A percentile compares a stretch with the other conserved stretches of the same genome.
These are phyloP conservation scores for Phylloporus sp. DNA, from an alignment of 768 basidiomycete species.

Conservation along the genomic window DNA sequence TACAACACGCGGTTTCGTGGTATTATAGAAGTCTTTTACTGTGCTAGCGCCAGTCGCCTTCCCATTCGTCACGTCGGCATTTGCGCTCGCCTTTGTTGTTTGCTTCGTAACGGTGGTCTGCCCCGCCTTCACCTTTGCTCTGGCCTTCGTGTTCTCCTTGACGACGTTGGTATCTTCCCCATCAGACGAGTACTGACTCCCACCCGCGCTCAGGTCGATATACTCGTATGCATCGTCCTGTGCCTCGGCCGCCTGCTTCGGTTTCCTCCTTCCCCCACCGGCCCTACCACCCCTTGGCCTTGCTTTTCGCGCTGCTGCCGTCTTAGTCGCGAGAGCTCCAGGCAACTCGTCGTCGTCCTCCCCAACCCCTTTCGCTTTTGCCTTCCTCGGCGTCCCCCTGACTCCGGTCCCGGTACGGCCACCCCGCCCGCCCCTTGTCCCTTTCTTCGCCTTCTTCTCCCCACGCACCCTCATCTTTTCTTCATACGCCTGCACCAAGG, in stretches of 20 bases:
- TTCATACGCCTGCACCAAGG: slow-evolving; percentile 60
- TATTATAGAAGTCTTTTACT: slow-evolving; percentile 7
- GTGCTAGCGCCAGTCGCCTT: slow-evolving; percentile 2
- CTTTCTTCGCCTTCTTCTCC: slow-evolving; percentile 35
- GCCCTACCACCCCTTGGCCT: slow-evolving; percentile 3
- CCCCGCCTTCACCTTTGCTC: slow-evolving; percentile 5
- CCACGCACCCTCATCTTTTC: slow-evolving; percentile 49
- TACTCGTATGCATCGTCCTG: slow-evolving; percentile 28
- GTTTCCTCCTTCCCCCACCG: slow-evolving; percentile 14
- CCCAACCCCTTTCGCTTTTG: neutral
- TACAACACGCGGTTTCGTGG: slow-evolving; percentile 7
- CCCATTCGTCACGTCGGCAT: neutral
- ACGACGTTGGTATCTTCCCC: slow-evolving; percentile 1
- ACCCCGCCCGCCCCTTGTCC: slow-evolving; percentile 17
- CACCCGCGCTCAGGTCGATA: slow-evolving; percentile 23
- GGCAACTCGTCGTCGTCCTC: neutral
- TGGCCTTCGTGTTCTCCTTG: slow-evolving; percentile 1
- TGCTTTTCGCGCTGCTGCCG: slow-evolving; percentile 2
- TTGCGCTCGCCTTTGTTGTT: neutral
- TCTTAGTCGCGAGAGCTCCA: slow-evolving; percentile 4
- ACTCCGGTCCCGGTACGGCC: neutral
- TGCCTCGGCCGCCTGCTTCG: slow-evolving; percentile 21
- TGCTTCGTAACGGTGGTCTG: neutral
- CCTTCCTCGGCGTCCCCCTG: slow-evolving; percentile 1
- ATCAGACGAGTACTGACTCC: slow-evolving; percentile 19